Base-by-base conservation (phyloP, 148 eudicot genomes). In the Camellia granthamiana region DNA sequence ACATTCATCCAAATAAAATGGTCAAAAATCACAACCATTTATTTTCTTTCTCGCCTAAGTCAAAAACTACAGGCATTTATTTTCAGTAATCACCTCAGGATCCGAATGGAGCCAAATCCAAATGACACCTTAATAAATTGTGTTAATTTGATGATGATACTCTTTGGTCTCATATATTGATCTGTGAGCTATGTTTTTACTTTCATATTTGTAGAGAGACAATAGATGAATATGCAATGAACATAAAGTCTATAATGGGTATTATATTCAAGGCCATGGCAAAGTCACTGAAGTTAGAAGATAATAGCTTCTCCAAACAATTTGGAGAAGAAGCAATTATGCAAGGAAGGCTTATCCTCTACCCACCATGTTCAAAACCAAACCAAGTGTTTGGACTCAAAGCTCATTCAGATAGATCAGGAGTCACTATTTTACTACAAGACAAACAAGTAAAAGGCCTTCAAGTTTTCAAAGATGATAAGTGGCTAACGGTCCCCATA, bases 401-500 rank as follows among this genome's bases (percentile, higher is more conserved):
- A 43, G 69, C 91, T 14, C 89, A 89, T 49, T 65, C 87, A 4
- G 91, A 88, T 79, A 79, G 80, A 44, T 86, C 91, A 18, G 62
- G 84, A 46, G 19, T 86, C 58, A 83, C 91, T 46, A 58, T 89
- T 23, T 43, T 84, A 11, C 44, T 89, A 78, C 91, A 84, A 81
- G 88, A 86, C 73, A 75, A 61, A 46, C 72, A 83, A 44, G 91
- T 82, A 8, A 74, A 78, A 79, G 89, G 88, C 52, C 91, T 89
- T 77, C 88, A 89, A 70, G 83, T 89, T 62, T 76, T 78, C 55
- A 89, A 85, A 79, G 88, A 85, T 59, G 89, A 72, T 51, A 71
- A 85, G 47, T 89, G 89, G 89, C 74, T 83, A 77, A 75, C 55
- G 55, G 88, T 87, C 69, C 91, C 89, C 9, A 66, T 87, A 55